Percentiles rank a stretch among this genome's conserved stretches.
phyloP scores from a whole-genome alignment of 345 rosid species.

The Cochlearia excelsa region DNA sequence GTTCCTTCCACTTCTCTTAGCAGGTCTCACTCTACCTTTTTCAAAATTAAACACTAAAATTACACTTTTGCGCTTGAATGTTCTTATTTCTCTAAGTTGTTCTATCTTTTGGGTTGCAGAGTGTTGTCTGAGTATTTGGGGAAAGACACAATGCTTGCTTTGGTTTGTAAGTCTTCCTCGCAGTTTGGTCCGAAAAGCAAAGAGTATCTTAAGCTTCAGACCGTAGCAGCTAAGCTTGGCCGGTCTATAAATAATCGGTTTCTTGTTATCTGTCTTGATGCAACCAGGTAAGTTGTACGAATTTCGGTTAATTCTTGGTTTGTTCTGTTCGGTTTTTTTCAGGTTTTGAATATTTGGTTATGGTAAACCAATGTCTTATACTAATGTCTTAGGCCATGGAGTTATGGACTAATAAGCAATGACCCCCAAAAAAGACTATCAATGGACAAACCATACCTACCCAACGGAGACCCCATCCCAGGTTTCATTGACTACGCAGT shows the following conservation, averaged over 20 bases:
- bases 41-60: too few relatives aligned
- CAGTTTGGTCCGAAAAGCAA: constrained; percentile 34
- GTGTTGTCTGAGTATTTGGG: constrained; percentile 59
- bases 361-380: too few relatives aligned
- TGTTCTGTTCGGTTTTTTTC: too few relatives aligned
- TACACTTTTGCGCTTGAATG: background rate
- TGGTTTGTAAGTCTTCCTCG: constrained; percentile 52
- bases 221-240: constrained; percentile 44
- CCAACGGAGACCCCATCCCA: too few relatives aligned
- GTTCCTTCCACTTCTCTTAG: constrained; percentile 44
- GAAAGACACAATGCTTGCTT: constrained; percentile 62
- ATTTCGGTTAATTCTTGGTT: too few relatives aligned
- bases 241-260: constrained; percentile 45
- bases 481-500: too few relatives aligned
- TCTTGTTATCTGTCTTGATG: constrained; percentile 50
- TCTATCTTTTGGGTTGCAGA: constrained; percentile 30
- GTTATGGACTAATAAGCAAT: too few relatives aligned
- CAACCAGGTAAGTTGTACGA: constrained; percentile 39
- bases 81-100: background rate
- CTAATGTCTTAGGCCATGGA: too few relatives aligned
- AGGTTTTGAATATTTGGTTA: too few relatives aligned
- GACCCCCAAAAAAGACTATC: too few relatives aligned
- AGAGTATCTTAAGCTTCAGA: constrained; percentile 43
- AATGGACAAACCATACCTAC: too few relatives aligned
- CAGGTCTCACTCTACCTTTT: constrained; percentile 39